Evolutionary conservation across 306 rosid genomes (phyloP), one percentile per base, ranked within the genome.

Genomic region (Elaeagnus macrophylla): DNA sequence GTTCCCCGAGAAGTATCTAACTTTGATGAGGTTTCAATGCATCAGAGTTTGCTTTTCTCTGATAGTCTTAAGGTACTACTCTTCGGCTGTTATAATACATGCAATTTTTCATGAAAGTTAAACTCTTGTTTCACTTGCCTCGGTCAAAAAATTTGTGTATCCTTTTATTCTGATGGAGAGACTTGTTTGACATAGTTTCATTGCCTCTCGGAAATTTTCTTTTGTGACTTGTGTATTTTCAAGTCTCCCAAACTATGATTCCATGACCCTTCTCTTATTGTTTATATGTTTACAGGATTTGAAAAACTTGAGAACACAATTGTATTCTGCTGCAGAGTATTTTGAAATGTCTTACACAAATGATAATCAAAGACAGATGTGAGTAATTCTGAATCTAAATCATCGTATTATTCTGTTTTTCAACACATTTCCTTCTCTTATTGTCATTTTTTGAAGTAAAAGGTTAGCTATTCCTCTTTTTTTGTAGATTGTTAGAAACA

Each of bases 281-380:
- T 69, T 37, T 18, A 42, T 65, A 44, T 45, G 3, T 64, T 62
- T 59, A 67, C 75, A 93, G 99, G 99, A 93, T 76, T 77, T 93
- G 80, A 93, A 93, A 83, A 87, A 87, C 60, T 75, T 93, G 67
- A 84, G 95, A 72, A 25, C 86, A 53, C 99, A 87, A n/a, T 74
- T 93, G 53, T 93, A 93, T 67, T 87, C 99, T 0, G 99, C 99
- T 8, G 99, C 99, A 0, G 99, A 93, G 54, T 93, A 93, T 72
- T 93, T 93, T 60, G 99, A 93, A 61, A 81, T 93, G 19, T 93
- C 99, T 20, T 93, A 87, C 69, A 77, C 85, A 42, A 93, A 84
- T n/a, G 99, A 93, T 51, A 95, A 84, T 73, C 99, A 93, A 68
- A 93, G 84, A 64, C 96, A 93, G 55, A 75, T 79, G 99, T 84